Base-by-base conservation (phyloP, 2,329 filamentous ascomycete species). In the Fusarium globosum region DNA sequence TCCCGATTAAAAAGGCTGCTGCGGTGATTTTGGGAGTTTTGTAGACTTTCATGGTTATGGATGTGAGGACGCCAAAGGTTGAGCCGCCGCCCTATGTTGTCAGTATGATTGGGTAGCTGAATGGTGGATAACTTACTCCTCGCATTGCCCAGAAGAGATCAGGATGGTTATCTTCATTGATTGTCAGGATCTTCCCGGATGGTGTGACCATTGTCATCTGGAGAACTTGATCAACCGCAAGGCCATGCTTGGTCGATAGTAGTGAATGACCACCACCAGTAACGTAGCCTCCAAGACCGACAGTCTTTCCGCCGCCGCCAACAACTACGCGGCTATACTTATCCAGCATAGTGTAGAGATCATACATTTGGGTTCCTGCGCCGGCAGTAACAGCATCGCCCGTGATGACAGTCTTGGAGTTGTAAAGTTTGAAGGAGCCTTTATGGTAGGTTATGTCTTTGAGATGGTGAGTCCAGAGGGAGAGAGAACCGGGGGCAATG, bases 141-240 rank as follows among this genome's bases (percentile, higher is more conserved):
- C 87, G 81, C 69, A 91, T 83, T 1, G 90, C 90, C 90, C 90
- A 93, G 78, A 91, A 92, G 2, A 93, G 79, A 61, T 92, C 89
- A 0, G 81, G 65, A 61, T 91, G 84, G 43, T 87, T 82, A 16
- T 86, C 84, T 43, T 87, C 86, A 53, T 88, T 90, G 2, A 86
- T 84, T 0, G 81, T 84, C 5, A 90, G 46, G 11, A 88, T 82
- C 12, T 85, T 77, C 0, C 90, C 89, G 7, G 75, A 73, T 0
- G 86, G 86, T 1, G 87, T 88, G 2, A 92, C 86, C 1, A 91
- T 81, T 36, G 90, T 85, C 80, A 88, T 85, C 72, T 90, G 84
- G 7, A 92, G 79, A 4, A 90, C 87, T 46, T 92, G 87, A 72
- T 93, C 91, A 2, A 88, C 89, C 5, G 82, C 90, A n/a, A 93